phyloP scores from a whole-genome alignment of 345 rosid species.

The Tarenaya hassleriana region DNA sequence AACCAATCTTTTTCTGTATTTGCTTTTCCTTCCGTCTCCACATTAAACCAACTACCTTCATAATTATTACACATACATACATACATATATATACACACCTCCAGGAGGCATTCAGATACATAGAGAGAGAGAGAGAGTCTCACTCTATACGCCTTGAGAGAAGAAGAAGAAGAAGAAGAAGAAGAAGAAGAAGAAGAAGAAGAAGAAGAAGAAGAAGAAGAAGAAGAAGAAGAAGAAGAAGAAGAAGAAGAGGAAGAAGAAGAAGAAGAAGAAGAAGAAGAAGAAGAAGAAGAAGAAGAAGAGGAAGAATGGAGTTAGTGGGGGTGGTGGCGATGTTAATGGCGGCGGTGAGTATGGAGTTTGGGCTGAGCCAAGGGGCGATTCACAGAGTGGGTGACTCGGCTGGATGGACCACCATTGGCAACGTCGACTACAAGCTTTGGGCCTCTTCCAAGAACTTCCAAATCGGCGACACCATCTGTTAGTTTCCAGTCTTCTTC shows the following conservation, averaged over 20 bases:
- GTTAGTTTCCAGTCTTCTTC: no score
- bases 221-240: not conserved
- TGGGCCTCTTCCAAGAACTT: conserved; percentile 80
- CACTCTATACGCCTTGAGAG: not conserved
- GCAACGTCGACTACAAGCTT: conserved; percentile 69
- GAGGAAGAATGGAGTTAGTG: not conserved
- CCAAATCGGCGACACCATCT: conserved; percentile 58
- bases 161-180: no score
- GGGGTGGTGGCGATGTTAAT: conserved; percentile 23
- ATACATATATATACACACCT: not conserved
- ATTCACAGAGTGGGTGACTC: conserved; percentile 80
- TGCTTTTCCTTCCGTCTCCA: conserved; percentile 11
- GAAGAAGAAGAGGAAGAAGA: no score
- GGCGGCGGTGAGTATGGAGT: conserved; percentile 13
- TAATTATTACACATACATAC: conserved; percentile 6
- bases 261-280: conserved; percentile 12
- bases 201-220: not conserved
- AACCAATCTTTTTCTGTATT: conserved; percentile 23
- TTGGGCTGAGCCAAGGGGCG: conserved; percentile 37
- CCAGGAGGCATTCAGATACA: not conserved
- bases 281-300: not conserved
- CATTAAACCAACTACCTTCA: no score
- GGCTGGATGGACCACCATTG: conserved; percentile 92
- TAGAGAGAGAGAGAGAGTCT: not conserved
- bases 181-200: not conserved